Conservation (phyloP, 352 stramenopile species). For the Phytophthora hibernalis region DNA sequence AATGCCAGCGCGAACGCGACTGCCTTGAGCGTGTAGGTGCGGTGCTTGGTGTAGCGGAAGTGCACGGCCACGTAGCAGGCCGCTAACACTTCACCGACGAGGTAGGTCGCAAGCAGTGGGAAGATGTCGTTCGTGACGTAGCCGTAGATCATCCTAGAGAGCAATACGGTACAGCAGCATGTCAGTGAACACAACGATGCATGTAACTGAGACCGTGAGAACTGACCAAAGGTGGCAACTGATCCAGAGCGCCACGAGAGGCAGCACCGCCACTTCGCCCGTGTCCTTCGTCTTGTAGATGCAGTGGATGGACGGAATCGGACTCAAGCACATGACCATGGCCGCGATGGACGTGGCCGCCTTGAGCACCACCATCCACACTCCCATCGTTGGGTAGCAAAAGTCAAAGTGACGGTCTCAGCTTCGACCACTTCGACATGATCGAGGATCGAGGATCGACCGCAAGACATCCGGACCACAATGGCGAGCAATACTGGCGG, state of each 20-base stretch:
- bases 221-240: constrained; percentile 29
- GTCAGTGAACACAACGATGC: neutral
- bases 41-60: constrained; percentile 27
- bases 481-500: neutral
- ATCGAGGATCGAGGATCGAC: neutral
- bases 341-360: constrained; percentile 27
- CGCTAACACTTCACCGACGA: constrained; percentile 33
- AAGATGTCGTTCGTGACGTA: constrained; percentile 48
- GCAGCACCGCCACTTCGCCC: constrained; percentile 30
- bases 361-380: constrained; percentile 30
- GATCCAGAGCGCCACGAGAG: constrained; percentile 29
- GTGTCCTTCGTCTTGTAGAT: constrained; percentile 29
- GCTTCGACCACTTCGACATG: neutral
- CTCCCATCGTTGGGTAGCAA: constrained; percentile 4
- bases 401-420: constrained; percentile 6
- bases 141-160: constrained; percentile 46
- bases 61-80: constrained; percentile 32
- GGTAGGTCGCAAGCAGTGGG: constrained; percentile 47
- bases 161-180: neutral
- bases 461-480: neutral
- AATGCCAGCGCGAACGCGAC: constrained; percentile 31
- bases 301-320: constrained; percentile 24
- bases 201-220: neutral
- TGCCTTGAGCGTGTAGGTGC: constrained; percentile 26
- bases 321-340: constrained; percentile 30